These are phyloP conservation scores for Phtheirospermum japonicum DNA, from an alignment of 257 asterid species.

Conservation along the genomic window DNA sequence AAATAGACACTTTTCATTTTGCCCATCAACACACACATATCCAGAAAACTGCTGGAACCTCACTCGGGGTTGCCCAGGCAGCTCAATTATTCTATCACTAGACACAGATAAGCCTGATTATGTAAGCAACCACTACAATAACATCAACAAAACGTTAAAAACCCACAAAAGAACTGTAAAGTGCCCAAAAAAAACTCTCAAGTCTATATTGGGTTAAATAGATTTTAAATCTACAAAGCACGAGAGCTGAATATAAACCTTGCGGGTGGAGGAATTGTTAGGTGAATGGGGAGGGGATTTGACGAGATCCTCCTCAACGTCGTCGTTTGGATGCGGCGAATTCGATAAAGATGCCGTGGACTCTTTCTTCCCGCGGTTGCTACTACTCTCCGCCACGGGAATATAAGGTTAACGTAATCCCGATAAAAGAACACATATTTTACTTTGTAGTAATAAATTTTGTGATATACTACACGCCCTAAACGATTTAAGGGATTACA, in stretches of 20 bases:
- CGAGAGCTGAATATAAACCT: slow-evolving; percentile 38
- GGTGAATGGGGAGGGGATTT: slow-evolving; percentile 80
- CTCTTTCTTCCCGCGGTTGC: slow-evolving; percentile 61
- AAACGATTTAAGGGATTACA: too few relatives aligned
- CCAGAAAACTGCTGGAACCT: too few relatives aligned
- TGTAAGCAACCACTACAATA: neutral
- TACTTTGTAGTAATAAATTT: too few relatives aligned
- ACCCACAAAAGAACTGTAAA: neutral
- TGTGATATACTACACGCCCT: too few relatives aligned
- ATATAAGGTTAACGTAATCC: too few relatives aligned
- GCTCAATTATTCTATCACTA: too few relatives aligned
- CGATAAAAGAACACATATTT: too few relatives aligned
- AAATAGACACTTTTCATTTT: too few relatives aligned
- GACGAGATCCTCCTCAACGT: slow-evolving; percentile 70
- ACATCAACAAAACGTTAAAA: neutral
- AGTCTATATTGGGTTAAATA: neutral
- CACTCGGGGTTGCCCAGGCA: too few relatives aligned
- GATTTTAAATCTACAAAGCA: too few relatives aligned
- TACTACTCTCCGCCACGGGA: slow-evolving; percentile 67
- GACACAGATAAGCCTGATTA: too few relatives aligned
- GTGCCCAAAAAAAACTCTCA: neutral
- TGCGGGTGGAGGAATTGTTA: slow-evolving; percentile 77
- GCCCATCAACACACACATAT: too few relatives aligned
- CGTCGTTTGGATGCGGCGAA: slow-evolving; percentile 48
- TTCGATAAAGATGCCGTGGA: slow-evolving; percentile 42